Evolutionary conservation across 1,284 basidiomycete species (phyloP).

Genomic region (Melanopsichium pennsylvanicum): DNA sequence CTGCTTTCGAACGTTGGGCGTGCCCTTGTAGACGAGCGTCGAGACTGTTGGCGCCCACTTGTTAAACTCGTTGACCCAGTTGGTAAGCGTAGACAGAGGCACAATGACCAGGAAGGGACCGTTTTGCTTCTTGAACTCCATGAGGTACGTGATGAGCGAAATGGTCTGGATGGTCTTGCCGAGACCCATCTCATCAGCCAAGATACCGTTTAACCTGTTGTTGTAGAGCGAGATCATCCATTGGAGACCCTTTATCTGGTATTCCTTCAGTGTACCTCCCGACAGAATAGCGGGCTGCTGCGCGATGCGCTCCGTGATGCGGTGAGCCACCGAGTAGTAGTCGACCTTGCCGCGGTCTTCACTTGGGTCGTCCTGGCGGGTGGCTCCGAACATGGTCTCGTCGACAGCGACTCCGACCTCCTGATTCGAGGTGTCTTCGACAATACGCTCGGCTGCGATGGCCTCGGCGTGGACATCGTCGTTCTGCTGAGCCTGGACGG

Average conservation of each 20-base stretch:
- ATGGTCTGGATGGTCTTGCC: conserved; percentile 66
- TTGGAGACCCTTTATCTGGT: conserved; percentile 66
- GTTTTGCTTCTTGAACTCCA: conserved; percentile 65
- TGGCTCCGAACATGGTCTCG: conserved; percentile 89
- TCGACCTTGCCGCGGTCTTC: conserved; percentile 78
- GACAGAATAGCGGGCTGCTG: conserved; percentile 84
- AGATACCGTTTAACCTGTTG: conserved; percentile 65
- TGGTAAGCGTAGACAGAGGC: conserved; percentile 64
- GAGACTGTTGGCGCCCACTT: conserved; percentile 65
- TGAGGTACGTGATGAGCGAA: conserved; percentile 65
- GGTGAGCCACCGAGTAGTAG: conserved; percentile 96
- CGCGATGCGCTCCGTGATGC: conserved; percentile 86
- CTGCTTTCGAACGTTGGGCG: conserved; percentile 61
- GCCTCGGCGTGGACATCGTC: conserved; percentile 70
- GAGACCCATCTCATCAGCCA: conserved; percentile 66
- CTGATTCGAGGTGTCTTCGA: conserved; percentile 53
- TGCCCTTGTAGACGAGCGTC: conserved; percentile 64
- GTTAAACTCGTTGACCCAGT: conserved; percentile 66
- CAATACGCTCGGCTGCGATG: conserved; percentile 51
- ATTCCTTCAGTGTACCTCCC: conserved; percentile 64
- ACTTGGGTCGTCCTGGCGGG: conserved; percentile 73
- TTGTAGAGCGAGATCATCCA: conserved; percentile 67
- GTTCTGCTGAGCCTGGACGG: conserved; percentile 91
- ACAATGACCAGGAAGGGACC: conserved; percentile 66
- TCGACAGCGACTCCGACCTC: conserved; percentile 70